These are phyloP conservation scores for Sporobolomyces roseus DNA, from an alignment of 768 basidiomycete genomes.

Conservation along the genomic window DNA sequence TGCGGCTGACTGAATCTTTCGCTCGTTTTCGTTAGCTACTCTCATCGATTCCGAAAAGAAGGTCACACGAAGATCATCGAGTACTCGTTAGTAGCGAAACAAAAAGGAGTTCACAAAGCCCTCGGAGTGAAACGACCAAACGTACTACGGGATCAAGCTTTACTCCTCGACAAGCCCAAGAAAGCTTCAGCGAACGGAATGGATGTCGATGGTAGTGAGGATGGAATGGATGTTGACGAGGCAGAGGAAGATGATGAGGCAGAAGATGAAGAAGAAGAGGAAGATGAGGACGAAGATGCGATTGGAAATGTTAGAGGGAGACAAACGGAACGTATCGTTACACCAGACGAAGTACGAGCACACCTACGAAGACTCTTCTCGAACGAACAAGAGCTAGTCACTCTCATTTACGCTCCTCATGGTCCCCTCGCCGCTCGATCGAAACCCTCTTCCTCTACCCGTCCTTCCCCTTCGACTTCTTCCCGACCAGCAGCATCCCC, in stretches of 20 bases:
- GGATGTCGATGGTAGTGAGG: constrained; percentile 51
- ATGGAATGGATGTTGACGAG: constrained; percentile 56
- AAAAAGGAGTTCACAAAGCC: constrained; percentile 61
- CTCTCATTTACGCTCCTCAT: constrained; percentile 86
- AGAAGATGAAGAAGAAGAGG: constrained; percentile 51
- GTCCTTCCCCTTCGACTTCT: neutral
- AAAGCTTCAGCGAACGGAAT: constrained; percentile 46
- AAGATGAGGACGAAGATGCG: constrained; percentile 51
- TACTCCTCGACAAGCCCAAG: constrained; percentile 11
- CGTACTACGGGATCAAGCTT: constrained; percentile 55
- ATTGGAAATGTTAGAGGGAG: constrained; percentile 64
- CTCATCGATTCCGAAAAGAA: constrained; percentile 88
- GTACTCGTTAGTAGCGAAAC: constrained; percentile 76
- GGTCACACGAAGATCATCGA: constrained; percentile 91
- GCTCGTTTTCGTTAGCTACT: constrained; percentile 54
- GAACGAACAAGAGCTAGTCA: constrained; percentile 76
- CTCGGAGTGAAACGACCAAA: constrained; percentile 65
- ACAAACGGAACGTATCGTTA: constrained; percentile 70
- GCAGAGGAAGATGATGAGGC: constrained; percentile 58
- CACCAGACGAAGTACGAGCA: constrained; percentile 87
- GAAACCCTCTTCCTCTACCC: constrained; percentile 1
- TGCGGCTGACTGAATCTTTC: neutral
- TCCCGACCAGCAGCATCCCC: constrained; percentile 57
- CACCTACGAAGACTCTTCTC: constrained; percentile 83
- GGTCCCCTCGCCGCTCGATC: constrained; percentile 57